Conservation (phyloP, 1,284 basidiomycete species). For the Cystobasidiaceae sp. region DNA sequence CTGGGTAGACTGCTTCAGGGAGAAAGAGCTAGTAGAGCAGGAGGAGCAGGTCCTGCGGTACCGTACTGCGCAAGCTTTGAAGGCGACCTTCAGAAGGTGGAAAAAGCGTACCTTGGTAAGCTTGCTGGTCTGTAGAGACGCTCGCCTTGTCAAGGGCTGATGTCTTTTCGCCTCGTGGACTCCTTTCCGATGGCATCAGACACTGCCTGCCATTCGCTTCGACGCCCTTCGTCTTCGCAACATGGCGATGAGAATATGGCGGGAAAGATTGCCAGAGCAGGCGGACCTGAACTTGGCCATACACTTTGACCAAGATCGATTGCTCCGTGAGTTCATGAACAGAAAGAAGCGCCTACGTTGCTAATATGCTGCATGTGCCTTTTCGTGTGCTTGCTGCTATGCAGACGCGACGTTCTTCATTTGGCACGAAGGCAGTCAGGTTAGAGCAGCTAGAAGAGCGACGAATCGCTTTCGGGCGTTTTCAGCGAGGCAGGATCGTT, state of each 20-base stretch:
- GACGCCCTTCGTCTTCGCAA: not conserved
- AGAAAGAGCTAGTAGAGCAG: conserved; percentile 22
- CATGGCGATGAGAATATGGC: conserved; percentile 10
- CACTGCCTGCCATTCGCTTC: conserved; percentile 28
- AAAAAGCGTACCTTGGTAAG: conserved; percentile 19
- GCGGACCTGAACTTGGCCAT: conserved; percentile 8
- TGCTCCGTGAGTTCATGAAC: conserved; percentile 16
- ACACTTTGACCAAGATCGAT: not conserved
- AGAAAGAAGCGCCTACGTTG: not conserved
- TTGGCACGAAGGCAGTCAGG: conserved; percentile 10
- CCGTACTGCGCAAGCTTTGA: not conserved
- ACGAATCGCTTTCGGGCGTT: conserved; percentile 29
- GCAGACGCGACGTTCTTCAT: conserved; percentile 14
- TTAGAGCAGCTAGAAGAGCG: conserved; percentile 11
- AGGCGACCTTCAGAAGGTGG: conserved; percentile 6
- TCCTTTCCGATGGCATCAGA: not conserved
- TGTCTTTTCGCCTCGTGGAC: too few relatives aligned
- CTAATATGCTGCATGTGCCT: not conserved
- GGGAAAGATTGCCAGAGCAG: conserved; percentile 1
- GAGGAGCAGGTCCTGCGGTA: conserved; percentile 16
- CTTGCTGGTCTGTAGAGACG: too few relatives aligned
- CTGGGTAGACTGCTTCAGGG: conserved; percentile 11
- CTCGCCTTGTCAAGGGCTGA: too few relatives aligned
- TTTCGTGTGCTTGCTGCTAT: not conserved
- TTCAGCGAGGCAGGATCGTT: conserved; percentile 10